Percentiles rank a stretch among this genome's conserved stretches.
These are phyloP conservation scores for Garcia nutans DNA, from an alignment of 345 rosid species.

Conservation along the genomic window DNA sequence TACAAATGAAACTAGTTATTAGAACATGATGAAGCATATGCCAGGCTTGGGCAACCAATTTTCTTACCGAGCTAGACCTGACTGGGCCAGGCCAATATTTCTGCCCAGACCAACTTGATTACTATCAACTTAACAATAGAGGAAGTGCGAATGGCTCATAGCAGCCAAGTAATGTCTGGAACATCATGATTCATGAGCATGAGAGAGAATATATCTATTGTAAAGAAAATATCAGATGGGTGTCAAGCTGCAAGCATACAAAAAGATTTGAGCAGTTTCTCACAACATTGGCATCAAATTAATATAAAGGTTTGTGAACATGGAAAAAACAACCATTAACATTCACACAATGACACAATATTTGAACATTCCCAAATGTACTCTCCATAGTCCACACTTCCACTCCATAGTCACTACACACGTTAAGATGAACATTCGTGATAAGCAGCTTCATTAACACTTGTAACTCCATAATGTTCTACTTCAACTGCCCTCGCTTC, in stretches of 20 bases:
- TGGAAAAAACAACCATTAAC: background rate
- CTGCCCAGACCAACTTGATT: too few relatives aligned
- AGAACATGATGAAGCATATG: background rate
- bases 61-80: too few relatives aligned
- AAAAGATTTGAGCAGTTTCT: background rate
- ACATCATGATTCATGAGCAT: too few relatives aligned
- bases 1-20: background rate
- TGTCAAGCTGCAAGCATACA: background rate
- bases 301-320: background rate
- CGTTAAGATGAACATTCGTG: background rate
- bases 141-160: background rate
- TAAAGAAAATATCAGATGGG: background rate
- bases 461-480: background rate
- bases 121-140: background rate
- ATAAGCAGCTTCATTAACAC: background rate
- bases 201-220: too few relatives aligned
- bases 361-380: background rate
- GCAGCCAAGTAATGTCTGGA: background rate
- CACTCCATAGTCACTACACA: conserved; percentile 8
- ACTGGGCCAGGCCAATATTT: too few relatives aligned
- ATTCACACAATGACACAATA: background rate
- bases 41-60: too few relatives aligned
- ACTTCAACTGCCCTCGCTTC: conserved; percentile 24
- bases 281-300: background rate
- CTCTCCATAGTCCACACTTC: background rate